Conservation (phyloP, 106 monocot species). For the Dendrobium nobile region DNA sequence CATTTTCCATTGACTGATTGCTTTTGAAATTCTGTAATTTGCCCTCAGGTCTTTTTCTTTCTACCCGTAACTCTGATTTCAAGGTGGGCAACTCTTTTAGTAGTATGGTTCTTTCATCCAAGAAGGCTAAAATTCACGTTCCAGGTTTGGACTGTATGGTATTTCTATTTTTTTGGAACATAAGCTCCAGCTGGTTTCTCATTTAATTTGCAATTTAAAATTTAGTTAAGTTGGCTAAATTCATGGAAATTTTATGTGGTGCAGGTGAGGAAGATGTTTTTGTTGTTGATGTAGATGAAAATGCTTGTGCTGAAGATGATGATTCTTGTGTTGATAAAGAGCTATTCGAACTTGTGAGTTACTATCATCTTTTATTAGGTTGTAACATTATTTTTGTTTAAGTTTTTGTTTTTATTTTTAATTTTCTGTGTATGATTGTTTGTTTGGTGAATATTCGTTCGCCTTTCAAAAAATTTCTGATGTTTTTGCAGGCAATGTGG, state of each 20-base stretch:
- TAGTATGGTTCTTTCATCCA: slow-evolving; percentile 26
- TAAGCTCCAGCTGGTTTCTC: neutral
- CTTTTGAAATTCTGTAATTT: neutral
- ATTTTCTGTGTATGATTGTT: neutral
- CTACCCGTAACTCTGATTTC: slow-evolving; percentile 8
- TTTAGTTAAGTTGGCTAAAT: neutral
- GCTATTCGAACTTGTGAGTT: slow-evolving; percentile 65
- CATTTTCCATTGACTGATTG: neutral
- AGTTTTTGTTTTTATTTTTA: neutral
- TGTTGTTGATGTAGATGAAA: slow-evolving; percentile 51
- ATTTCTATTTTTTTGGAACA: neutral
- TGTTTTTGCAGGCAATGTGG: slow-evolving; percentile 47
- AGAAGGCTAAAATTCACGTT: slow-evolving; percentile 31
- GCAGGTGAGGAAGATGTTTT: slow-evolving; percentile 62
- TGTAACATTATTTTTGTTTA: neutral
- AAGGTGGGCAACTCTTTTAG: slow-evolving; percentile 13
- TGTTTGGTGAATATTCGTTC: neutral
- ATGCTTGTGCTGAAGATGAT: slow-evolving; percentile 32
- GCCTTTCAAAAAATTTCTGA: neutral
- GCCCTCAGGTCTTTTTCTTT: slow-evolving; percentile 19
- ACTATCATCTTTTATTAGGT: neutral
- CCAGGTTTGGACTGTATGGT: slow-evolving; percentile 31
- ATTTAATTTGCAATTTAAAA: neutral
- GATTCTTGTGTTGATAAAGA: slow-evolving; percentile 46
- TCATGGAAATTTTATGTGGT: neutral